These are phyloP conservation scores for Yarrowia sp. DNA, from an alignment of 805 yeast species.

Conservation along the genomic window DNA sequence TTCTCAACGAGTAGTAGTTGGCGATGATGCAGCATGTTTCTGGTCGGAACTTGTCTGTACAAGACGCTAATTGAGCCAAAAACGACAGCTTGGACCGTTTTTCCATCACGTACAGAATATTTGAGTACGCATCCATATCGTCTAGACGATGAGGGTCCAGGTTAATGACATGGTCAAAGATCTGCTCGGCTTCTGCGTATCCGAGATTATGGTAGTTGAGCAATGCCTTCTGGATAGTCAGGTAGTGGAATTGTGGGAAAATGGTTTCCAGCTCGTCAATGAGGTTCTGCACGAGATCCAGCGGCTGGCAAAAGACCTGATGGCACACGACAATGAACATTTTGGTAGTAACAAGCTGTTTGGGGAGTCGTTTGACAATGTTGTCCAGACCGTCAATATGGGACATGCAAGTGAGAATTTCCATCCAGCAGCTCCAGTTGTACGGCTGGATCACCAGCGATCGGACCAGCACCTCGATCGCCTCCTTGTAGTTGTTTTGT, in stretches of 20 bases:
- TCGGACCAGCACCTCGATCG: conserved; percentile 56
- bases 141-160: conserved; percentile 84
- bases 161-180: conserved; percentile 70
- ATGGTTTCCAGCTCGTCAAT: conserved; percentile 48
- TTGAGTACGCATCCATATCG: conserved; percentile 90
- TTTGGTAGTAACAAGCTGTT: conserved; percentile 40
- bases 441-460: conserved; percentile 70
- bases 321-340: conserved; percentile 67
- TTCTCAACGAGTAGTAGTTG: conserved; percentile 84
- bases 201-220: conserved; percentile 81
- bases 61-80: conserved; percentile 79
- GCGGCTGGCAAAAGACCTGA: conserved; percentile 43
- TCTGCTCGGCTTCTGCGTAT: conserved; percentile 69
- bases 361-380: conserved; percentile 26
- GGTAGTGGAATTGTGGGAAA: conserved; percentile 70
- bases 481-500: conserved; percentile 56
- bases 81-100: conserved; percentile 78
- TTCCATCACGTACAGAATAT: conserved; percentile 90
- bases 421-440: conserved; percentile 95
- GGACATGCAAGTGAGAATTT: conserved; percentile 59
- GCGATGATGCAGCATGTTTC: conserved; percentile 95
- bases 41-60: conserved; percentile 81
- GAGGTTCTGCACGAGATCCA: conserved; percentile 49
- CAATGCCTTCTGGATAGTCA: conserved; percentile 78
- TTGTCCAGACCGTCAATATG: conserved; percentile 54